Evolutionary conservation across 2,329 filamentous ascomycete genomes (phyloP).

Genomic region (Ophiognomonia clavigignenti-juglandacearum): DNA sequence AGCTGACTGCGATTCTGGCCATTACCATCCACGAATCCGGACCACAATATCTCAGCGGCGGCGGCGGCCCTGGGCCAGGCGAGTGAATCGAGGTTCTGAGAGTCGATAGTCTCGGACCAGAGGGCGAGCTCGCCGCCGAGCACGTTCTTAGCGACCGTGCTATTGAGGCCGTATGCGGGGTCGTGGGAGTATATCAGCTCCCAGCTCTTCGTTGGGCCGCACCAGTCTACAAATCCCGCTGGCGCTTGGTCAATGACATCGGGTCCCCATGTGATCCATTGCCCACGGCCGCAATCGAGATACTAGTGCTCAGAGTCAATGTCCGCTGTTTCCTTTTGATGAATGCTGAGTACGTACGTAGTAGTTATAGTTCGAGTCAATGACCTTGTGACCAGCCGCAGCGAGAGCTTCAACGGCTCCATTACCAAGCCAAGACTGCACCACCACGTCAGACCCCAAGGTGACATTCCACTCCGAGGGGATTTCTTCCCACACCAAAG

Average conservation of each 20-base stretch:
- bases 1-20: slow-evolving; percentile 69
- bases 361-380: slow-evolving; percentile 72
- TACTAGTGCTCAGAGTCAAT: slow-evolving; percentile 49
- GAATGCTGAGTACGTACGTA: slow-evolving; percentile 63
- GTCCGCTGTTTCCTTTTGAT: no score
- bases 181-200: slow-evolving; percentile 76
- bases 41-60: slow-evolving; percentile 78
- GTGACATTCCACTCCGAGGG: slow-evolving; percentile 72
- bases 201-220: slow-evolving; percentile 76
- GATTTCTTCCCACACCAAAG: slow-evolving; percentile 88
- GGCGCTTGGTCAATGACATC: slow-evolving; percentile 33
- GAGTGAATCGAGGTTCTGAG: slow-evolving; percentile 67
- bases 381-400: slow-evolving; percentile 61
- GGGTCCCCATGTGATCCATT: slow-evolving; percentile 69
- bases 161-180: slow-evolving; percentile 60
- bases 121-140: slow-evolving; percentile 77
- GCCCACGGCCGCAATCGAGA: slow-evolving; percentile 76
- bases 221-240: slow-evolving; percentile 79
- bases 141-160: slow-evolving; percentile 59
- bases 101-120: slow-evolving; percentile 78
- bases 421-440: slow-evolving; percentile 74
- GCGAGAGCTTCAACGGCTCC: slow-evolving; percentile 57
- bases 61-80: slow-evolving; percentile 75
- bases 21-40: slow-evolving; percentile 58
- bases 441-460: slow-evolving; percentile 63